Conservation (phyloP, 768 basidiomycete species). For the Macrolepiota albuminosa region DNA sequence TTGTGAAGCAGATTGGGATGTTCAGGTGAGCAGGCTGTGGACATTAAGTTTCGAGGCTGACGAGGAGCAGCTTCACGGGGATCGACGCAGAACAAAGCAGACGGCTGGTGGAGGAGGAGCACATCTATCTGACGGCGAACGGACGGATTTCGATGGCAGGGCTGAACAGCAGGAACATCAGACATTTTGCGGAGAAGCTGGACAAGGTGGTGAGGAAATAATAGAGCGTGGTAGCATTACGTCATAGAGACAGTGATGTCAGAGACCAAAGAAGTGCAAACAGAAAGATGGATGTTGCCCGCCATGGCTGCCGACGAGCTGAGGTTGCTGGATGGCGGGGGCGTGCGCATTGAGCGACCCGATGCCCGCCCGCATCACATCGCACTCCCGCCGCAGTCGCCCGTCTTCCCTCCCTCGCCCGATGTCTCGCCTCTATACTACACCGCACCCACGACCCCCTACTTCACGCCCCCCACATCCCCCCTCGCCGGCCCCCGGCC, state of each 20-base stretch:
- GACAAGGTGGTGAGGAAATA: conserved; percentile 53
- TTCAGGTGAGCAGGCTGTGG: conserved; percentile 63
- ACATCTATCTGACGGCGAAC: conserved; percentile 83
- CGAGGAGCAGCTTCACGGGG: conserved; percentile 68
- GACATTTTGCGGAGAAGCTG: conserved; percentile 66
- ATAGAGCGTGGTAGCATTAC: conserved; percentile 17
- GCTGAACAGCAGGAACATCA: conserved; percentile 74
- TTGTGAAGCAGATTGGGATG: conserved; percentile 95
- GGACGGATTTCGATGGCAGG: conserved; percentile 96
- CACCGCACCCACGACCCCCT: conserved; percentile 44
- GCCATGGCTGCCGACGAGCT: conserved; percentile 11
- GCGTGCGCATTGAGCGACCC: background rate
- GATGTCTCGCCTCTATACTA: conserved; percentile 35
- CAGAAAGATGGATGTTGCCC: conserved; percentile 14
- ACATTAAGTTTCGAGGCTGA: background rate
- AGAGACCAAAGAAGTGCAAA: conserved; percentile 17
- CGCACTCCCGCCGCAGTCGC: conserved; percentile 26
- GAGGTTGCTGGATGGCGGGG: background rate
- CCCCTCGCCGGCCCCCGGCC: conserved; percentile 24
- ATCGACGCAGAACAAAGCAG: conserved; percentile 62
- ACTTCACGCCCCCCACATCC: conserved; percentile 34
- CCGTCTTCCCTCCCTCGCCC: conserved; percentile 21
- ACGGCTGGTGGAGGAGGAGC: conserved; percentile 63
- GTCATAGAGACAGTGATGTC: conserved; percentile 32
- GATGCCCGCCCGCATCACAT: conserved; percentile 23